phyloP scores from a whole-genome alignment of 2,329 filamentous ascomycete genomes.

The Karstenula rhodostoma region DNA sequence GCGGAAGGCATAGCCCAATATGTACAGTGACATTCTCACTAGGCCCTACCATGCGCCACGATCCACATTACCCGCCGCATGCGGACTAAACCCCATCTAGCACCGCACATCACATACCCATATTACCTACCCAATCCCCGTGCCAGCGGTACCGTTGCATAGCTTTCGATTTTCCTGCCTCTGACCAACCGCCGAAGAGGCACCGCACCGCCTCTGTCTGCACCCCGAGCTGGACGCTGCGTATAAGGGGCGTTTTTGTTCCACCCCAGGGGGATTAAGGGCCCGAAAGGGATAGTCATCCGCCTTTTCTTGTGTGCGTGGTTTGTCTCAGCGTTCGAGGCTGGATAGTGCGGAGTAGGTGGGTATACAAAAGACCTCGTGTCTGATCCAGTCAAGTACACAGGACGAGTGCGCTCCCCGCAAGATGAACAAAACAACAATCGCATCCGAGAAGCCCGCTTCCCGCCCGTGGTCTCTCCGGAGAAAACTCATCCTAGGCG shows the following conservation, averaged over 20 bases:
- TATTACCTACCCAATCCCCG: background rate
- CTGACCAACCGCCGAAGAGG: background rate
- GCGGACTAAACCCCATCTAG: background rate
- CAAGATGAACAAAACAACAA: background rate
- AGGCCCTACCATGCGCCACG: background rate
- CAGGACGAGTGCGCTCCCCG: background rate
- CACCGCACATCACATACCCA: background rate
- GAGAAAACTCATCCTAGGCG: slow-evolving; percentile 35
- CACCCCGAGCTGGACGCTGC: background rate
- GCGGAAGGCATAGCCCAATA: no score
- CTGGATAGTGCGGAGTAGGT: no score
- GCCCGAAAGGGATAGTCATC: background rate
- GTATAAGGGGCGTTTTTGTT: background rate
- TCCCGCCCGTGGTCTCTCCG: slow-evolving; percentile 29
- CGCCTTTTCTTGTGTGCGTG: background rate
- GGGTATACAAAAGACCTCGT: background rate
- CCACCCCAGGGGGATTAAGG: background rate
- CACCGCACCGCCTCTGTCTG: background rate
- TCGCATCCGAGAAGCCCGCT: slow-evolving; percentile 23
- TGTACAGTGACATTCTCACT: no score
- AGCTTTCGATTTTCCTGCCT: background rate
- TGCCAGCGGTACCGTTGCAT: background rate
- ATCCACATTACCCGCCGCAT: background rate
- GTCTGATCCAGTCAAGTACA: background rate
- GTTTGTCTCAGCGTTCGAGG: no score